Evolutionary conservation across 805 yeast species (phyloP).

Genomic region (Kazachstania taianensis): DNA sequence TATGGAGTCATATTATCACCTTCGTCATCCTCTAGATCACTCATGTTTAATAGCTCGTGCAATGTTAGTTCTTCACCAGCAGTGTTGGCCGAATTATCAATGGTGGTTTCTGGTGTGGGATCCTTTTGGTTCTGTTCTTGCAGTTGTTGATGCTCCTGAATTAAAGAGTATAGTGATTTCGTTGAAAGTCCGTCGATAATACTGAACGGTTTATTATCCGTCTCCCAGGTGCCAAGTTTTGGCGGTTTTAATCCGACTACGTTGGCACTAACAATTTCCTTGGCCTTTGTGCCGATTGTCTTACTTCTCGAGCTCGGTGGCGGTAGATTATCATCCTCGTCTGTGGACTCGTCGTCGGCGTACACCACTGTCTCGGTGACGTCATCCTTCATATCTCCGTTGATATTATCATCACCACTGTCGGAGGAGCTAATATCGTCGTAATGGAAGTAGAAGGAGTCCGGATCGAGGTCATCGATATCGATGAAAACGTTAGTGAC

Average conservation of each 20-base stretch:
- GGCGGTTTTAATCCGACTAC: conserved; percentile 86
- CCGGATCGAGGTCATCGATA: conserved; percentile 31
- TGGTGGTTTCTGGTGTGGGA: conserved; percentile 14
- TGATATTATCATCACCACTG: conserved; percentile 2
- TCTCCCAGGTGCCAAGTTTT: conserved; percentile 83
- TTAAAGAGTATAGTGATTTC: conserved; percentile 56
- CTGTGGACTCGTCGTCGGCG: conserved; percentile 84
- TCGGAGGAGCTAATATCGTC: conserved; percentile 44
- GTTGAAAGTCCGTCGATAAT: conserved; percentile 93
- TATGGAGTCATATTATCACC: conserved; percentile 37
- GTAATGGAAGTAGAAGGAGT: conserved; percentile 28
- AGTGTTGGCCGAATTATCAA: neutral
- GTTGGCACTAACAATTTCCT: conserved; percentile 83
- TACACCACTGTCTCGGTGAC: conserved; percentile 27
- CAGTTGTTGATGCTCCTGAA: conserved; percentile 25
- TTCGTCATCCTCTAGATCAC: conserved; percentile 73
- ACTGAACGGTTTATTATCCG: conserved; percentile 77
- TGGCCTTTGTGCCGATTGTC: conserved; percentile 65
- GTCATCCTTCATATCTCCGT: conserved; percentile 20
- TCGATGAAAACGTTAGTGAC: conserved; percentile 32
- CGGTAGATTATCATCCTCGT: conserved; percentile 81
- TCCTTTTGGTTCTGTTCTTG: conserved; percentile 18
- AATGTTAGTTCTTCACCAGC: conserved; percentile 36
- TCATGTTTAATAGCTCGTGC: conserved; percentile 80
- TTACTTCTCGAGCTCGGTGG: conserved; percentile 46